These are phyloP conservation scores for Gelatoporia subvermispora DNA, from an alignment of 768 basidiomycete species.

Conservation along the genomic window DNA sequence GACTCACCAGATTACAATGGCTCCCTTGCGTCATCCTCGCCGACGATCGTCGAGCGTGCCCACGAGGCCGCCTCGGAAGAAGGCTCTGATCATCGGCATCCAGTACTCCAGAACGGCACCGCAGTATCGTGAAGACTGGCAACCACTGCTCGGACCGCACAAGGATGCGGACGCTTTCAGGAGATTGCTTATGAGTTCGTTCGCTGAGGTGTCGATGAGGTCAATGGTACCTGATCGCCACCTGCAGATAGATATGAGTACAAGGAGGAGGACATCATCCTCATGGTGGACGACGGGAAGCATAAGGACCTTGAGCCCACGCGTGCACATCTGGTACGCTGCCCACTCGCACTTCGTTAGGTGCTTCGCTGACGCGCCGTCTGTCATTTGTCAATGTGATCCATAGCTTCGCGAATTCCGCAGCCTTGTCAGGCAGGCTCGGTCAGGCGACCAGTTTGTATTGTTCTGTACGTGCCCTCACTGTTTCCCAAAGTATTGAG, in stretches of 20 bases:
- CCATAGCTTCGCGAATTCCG: slow-evolving; percentile 10
- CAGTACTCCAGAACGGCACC: slow-evolving; percentile 2
- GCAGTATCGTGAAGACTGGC: not conserved
- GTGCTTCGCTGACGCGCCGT: not conserved
- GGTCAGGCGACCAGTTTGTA: slow-evolving; percentile 11
- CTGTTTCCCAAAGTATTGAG: not conserved
- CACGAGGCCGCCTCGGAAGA: slow-evolving; percentile 1
- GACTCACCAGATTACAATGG: too few relatives aligned
- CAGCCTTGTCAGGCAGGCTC: slow-evolving; percentile 7
- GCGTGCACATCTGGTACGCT: slow-evolving; percentile 1
- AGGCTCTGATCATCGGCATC: slow-evolving; percentile 16
- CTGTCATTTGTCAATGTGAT: not conserved
- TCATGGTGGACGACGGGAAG: slow-evolving; percentile 11
- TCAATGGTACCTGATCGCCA: not conserved
- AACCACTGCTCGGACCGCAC: slow-evolving; percentile 6
- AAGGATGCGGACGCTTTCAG: slow-evolving; percentile 8
- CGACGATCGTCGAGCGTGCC: too few relatives aligned
- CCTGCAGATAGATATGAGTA: slow-evolving; percentile 11
- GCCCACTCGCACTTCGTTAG: not conserved
- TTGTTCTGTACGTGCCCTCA: slow-evolving; percentile 10
- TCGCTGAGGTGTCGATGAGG: not conserved
- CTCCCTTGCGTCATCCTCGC: too few relatives aligned
- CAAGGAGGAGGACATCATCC: slow-evolving; percentile 3
- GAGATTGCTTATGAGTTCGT: slow-evolving; percentile 6
- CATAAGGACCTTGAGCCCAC: not conserved